Base-by-base conservation (phyloP, 2,329 filamentous ascomycete genomes). In the Botrytis deweyae region DNA sequence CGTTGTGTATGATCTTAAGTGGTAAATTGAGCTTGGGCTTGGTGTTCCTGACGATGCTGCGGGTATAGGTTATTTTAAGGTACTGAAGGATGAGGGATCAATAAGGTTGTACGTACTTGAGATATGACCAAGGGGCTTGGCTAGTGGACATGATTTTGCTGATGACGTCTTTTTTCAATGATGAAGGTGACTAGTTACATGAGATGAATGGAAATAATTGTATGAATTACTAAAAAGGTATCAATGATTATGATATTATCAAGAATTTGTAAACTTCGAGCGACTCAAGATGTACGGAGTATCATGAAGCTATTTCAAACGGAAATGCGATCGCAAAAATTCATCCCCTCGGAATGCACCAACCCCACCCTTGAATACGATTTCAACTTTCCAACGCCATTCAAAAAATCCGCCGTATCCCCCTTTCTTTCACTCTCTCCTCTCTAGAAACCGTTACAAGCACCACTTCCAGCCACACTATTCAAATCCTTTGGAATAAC, bases 401-500 rank as follows among this genome's bases (percentile, higher is more conserved):
- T 18, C 33, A 14, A 40, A 40, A 22, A 12, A 29, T 25, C 8
- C 14, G 18, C 4, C 46, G 25, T 12, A 1, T 22, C 22, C 33
- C 14, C 12, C 18, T 9, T 5, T n/a, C 20, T 46, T 33, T 12
- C 8, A 5, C 2, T 3, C 5, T 38, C 4, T 33, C 16, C 20
- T 29, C 22, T n/a, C 38, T 67, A 55, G 33, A 25, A 62, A 4
- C 62, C 63, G 61, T 59, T 40, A 25, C 71, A 72, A 72, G 63
- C 71, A 10, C 52, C 63, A 38, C 63, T 72, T 4, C 71, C 71
- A 1, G 71, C 71, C 29, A 72, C 55, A 42, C 36, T 72, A 52
- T 74, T 33, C 49, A 74, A 72, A 61, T 74, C 72, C 49, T 63
- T 74, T 8, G 83, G 81, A 70, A 84, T 84, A 14, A 84, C 82